Evolutionary conservation across 2,329 filamentous ascomycete genomes (phyloP).

Genomic region (Ophiostoma sp.): DNA sequence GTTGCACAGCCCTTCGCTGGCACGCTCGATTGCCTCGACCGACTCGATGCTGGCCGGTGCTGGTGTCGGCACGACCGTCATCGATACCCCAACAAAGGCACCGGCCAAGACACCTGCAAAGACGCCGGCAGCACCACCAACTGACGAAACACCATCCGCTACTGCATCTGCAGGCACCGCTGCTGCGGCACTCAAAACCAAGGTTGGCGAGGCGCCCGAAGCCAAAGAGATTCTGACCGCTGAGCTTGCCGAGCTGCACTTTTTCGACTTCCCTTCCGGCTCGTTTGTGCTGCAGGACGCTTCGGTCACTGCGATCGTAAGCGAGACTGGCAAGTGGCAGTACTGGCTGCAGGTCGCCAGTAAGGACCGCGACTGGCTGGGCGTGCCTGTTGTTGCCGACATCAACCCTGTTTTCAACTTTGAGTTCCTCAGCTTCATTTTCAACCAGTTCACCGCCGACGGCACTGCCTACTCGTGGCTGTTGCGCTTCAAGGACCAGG

Average conservation of each 20-base stretch:
- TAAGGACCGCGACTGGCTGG: slow-evolving; percentile 78
- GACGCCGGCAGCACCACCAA: slow-evolving; percentile 29
- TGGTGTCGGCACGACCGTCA: slow-evolving; percentile 36
- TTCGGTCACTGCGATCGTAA: slow-evolving; percentile 74
- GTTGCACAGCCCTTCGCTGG: slow-evolving; percentile 58
- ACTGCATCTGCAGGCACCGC: slow-evolving; percentile 18
- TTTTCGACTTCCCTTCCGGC: slow-evolving; percentile 87
- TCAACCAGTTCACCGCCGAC: slow-evolving; percentile 91
- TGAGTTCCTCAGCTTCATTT: slow-evolving; percentile 98
- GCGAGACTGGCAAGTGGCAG: slow-evolving; percentile 85
- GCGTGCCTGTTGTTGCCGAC: slow-evolving; percentile 80
- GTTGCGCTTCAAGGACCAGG: slow-evolving; percentile 82
- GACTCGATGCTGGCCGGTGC: slow-evolving; percentile 56
- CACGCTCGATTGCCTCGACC: slow-evolving; percentile 57
- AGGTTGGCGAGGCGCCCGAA: slow-evolving; percentile 64
- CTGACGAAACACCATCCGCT: not conserved
- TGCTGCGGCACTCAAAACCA: slow-evolving; percentile 42
- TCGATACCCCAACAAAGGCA: slow-evolving; percentile 36
- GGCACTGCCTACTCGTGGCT: slow-evolving; percentile 95
- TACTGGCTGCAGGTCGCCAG: slow-evolving; percentile 91
- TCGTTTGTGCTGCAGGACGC: slow-evolving; percentile 81
- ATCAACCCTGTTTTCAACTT: slow-evolving; percentile 99
- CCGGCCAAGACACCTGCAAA: slow-evolving; percentile 29
- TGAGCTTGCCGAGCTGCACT: slow-evolving; percentile 80
- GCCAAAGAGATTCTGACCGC: slow-evolving; percentile 71